These are phyloP conservation scores for Botryobasidium botryosum DNA, from an alignment of 768 basidiomycete genomes.

Conservation along the genomic window DNA sequence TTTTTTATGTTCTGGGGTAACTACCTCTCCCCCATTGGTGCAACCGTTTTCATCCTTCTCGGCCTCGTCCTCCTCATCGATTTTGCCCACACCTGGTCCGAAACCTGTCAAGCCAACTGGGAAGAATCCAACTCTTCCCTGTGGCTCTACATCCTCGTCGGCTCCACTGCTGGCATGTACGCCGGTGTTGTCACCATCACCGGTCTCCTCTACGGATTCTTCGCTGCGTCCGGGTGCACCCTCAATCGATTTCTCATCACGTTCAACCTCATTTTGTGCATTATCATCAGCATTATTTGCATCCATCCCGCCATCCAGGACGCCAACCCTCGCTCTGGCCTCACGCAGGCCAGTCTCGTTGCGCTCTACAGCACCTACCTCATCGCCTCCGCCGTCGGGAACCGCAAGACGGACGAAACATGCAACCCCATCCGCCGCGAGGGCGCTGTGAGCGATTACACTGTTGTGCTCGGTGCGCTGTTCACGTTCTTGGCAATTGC, in stretches of 20 bases:
- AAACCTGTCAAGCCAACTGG: slow-evolving; percentile 93
- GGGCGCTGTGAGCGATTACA: slow-evolving; percentile 61
- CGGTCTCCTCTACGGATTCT: slow-evolving; percentile 79
- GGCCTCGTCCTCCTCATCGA: slow-evolving; percentile 95
- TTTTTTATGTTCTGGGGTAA: slow-evolving; percentile 99
- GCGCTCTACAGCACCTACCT: slow-evolving; percentile 95
- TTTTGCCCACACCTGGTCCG: slow-evolving; percentile 97
- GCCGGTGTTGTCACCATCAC: slow-evolving; percentile 70
- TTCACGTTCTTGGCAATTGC: slow-evolving; percentile 98
- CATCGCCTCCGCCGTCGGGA: slow-evolving; percentile 81
- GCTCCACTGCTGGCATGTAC: slow-evolving; percentile 84
- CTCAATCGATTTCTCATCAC: slow-evolving; percentile 97
- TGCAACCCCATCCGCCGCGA: slow-evolving; percentile 78
- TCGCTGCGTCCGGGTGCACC: slow-evolving; percentile 70
- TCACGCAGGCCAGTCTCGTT: slow-evolving; percentile 95
- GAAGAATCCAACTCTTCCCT: slow-evolving; percentile 71
- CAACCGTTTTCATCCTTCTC: slow-evolving; percentile 88
- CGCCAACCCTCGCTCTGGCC: slow-evolving; percentile 81
- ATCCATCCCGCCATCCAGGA: slow-evolving; percentile 81
- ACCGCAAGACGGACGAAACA: slow-evolving; percentile 55
- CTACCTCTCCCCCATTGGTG: slow-evolving; percentile 79
- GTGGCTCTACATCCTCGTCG: slow-evolving; percentile 94
- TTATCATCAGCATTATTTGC: slow-evolving; percentile 66
- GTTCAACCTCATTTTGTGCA: slow-evolving; percentile 68
- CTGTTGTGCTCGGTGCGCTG: slow-evolving; percentile 75